phyloP scores from a whole-genome alignment of 345 rosid genomes.

The Eucalyptus pauciflora region DNA sequence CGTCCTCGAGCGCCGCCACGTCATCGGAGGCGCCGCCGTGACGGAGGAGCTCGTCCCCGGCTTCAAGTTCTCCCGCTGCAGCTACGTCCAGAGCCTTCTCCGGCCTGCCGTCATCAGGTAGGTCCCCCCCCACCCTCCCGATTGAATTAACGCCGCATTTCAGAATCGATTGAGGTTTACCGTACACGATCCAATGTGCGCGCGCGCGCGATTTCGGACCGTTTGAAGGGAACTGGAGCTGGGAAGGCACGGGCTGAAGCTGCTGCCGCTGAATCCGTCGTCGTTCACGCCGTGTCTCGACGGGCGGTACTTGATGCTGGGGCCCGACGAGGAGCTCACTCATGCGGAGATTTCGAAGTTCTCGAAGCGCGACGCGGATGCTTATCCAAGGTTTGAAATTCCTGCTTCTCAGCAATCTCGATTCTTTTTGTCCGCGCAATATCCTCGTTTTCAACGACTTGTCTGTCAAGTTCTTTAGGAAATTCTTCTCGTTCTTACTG shows the following conservation, averaged over 20 bases:
- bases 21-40: constrained; percentile 84
- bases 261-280: constrained; percentile 65
- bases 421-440: background rate
- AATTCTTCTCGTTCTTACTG: background rate
- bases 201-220: background rate
- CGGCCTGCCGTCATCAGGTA: constrained; percentile 70
- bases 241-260: constrained; percentile 67
- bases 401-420: background rate
- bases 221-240: constrained; percentile 61
- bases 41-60: constrained; percentile 82
- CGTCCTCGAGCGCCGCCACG: constrained; percentile 78
- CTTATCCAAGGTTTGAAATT: constrained; percentile 45
- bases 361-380: constrained; percentile 67
- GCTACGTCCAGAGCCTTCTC: constrained; percentile 86
- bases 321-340: constrained; percentile 47
- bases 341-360: constrained; percentile 78
- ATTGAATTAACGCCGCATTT: background rate
- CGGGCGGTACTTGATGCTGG: constrained; percentile 72
- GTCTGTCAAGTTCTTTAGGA: background rate
- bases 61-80: constrained; percentile 83
- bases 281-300: constrained; percentile 92
- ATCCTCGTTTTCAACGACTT: background rate
- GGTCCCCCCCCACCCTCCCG: background rate
- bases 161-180: background rate
- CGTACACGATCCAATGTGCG: background rate